Evolutionary conservation across 2,329 filamentous ascomycete genomes (phyloP), one percentile per base, ranked within the genome.

Genomic region (Mycosphaerella sp.): DNA sequence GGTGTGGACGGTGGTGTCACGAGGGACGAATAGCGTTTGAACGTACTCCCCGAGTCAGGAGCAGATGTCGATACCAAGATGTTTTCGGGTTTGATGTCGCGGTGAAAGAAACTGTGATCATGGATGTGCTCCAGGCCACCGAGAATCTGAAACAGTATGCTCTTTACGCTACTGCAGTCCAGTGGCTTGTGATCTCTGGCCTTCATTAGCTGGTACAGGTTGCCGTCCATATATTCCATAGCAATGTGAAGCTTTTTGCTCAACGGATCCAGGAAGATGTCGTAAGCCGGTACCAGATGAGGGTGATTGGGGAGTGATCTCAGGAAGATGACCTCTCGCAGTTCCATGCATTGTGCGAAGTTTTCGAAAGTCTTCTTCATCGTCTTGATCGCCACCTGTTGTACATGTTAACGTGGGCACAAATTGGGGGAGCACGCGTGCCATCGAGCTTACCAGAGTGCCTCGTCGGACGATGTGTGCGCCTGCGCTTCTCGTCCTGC

Each of bases 221-320:
- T 98, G 48, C 93, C 93, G 70, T 98, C 93, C 93, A 98, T 98
- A 73, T 95, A 96, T 75, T 98, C 93, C 93, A 98, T 98, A 68
- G 83, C 85, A 63, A 98, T 98, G 73, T 98, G 93, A 43, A 98
- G 83, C 74, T 96, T 95, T 76, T 91, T 95, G 74, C 82, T 95
- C 70, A 89, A 87, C 0, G 93, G 93, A 68, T 98, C 93, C 66
- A 98, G 83, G 74, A 98, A 98, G 67, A 98, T 98, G 74, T 98
- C 93, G 62, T 97, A 81, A 4, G 93, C 92, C 36, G 93, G 93
- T n/a, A 98, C 93, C 34, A 98, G 81, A 71, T 98, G 93, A 64
- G 84, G 83, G 69, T 98, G 93, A 43, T 81, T 78, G 2, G 93
- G 93, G 12, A 98, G 78, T 9, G 90, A 92, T 67, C 89, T 85